These are phyloP conservation scores for Boletus sensibilis DNA, from an alignment of 768 basidiomycete genomes.

Conservation along the genomic window DNA sequence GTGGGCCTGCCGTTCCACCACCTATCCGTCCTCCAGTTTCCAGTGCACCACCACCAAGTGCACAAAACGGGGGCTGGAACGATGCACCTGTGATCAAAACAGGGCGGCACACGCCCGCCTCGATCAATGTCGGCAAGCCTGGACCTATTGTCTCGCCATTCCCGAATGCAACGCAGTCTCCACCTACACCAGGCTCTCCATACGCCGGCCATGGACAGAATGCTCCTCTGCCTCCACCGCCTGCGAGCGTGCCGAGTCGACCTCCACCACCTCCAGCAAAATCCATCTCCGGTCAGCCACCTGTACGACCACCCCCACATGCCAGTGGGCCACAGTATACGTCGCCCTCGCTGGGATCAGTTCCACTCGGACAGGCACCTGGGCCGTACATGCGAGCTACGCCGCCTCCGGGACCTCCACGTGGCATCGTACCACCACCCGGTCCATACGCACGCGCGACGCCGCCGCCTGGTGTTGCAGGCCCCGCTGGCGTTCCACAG, in stretches of 20 bases:
- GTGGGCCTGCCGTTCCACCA: constrained; percentile 35
- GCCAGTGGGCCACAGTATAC: constrained; percentile 32
- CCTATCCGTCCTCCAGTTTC: constrained; percentile 45
- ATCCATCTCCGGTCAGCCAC: constrained; percentile 33
- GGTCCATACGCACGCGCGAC: constrained; percentile 39
- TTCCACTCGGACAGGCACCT: constrained; percentile 30
- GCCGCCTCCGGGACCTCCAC: constrained; percentile 41
- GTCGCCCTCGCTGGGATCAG: constrained; percentile 29
- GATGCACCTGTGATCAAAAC: constrained; percentile 63
- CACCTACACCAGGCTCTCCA: constrained; percentile 50
- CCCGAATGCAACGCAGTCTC: constrained; percentile 58
- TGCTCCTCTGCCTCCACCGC: constrained; percentile 42
- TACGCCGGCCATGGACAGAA: constrained; percentile 42
- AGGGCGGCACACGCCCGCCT: constrained; percentile 51
- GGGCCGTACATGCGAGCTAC: constrained; percentile 40
- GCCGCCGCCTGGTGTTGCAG: constrained; percentile 39
- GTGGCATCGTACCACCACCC: constrained; percentile 31
- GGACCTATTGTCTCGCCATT: constrained; percentile 85
- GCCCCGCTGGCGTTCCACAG: constrained; percentile 29
- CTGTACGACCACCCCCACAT: constrained; percentile 41
- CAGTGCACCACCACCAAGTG: constrained; percentile 57
- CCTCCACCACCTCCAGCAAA: constrained; percentile 42
- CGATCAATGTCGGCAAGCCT: constrained; percentile 51
- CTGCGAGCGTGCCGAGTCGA: constrained; percentile 38
- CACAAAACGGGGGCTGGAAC: constrained; percentile 86